Conservation (phyloP, 345 rosid genomes). For the Eucalyptus victrix region DNA sequence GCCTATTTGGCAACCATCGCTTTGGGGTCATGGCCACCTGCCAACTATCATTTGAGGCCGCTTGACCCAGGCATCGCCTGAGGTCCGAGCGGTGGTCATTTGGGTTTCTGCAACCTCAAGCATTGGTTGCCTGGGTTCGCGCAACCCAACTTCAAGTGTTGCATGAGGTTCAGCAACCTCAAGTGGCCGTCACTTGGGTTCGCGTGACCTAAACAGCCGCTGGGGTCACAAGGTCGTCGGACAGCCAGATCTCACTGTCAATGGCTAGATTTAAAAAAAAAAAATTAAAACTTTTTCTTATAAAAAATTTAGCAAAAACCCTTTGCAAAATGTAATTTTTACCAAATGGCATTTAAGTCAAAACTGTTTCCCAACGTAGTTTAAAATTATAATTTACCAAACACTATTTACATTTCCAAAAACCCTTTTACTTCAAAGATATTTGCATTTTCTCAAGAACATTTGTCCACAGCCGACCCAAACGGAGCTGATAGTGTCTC, state of each 20-base stretch:
- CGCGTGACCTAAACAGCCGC: accelerated
- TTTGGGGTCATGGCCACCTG: accelerated
- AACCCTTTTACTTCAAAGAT: accelerated
- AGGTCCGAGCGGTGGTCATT: accelerated
- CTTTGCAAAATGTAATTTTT: too few relatives aligned
- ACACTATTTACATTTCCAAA: too few relatives aligned
- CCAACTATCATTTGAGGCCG: accelerated
- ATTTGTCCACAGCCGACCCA: accelerated
- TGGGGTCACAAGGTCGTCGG: accelerated
- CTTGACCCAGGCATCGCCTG: accelerated
- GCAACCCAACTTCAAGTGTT: accelerated
- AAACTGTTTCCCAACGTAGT: accelerated
- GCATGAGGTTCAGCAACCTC: accelerated
- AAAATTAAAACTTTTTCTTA: too few relatives aligned
- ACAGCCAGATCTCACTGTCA: accelerated
- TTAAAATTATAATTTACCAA: too few relatives aligned
- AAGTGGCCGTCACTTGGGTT: accelerated
- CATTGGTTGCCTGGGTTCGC: accelerated
- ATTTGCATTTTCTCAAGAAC: too few relatives aligned
- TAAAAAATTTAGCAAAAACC: background rate
- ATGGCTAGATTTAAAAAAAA: accelerated
- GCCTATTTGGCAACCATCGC: accelerated
- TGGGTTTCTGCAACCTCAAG: accelerated
- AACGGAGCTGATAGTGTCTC: accelerated
- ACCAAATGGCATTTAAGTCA: accelerated